These are phyloP conservation scores for Nothophaeocryptopus gaeumannii DNA, from an alignment of 2,329 filamentous ascomycete genomes.

Conservation along the genomic window DNA sequence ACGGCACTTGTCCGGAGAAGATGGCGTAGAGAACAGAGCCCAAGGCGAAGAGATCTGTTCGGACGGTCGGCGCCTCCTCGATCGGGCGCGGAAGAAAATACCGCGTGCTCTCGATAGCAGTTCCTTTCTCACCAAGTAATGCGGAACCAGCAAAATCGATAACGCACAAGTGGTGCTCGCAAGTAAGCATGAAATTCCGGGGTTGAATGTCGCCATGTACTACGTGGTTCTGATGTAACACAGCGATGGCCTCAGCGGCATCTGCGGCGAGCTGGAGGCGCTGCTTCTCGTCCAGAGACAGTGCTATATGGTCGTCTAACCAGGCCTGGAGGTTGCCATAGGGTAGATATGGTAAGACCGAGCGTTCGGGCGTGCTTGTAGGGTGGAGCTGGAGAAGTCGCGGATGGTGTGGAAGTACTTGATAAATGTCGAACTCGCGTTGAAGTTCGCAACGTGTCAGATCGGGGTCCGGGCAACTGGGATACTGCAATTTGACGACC, in stretches of 20 bases:
- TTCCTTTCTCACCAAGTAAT: not conserved
- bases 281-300: too few relatives aligned
- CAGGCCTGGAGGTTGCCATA: not conserved
- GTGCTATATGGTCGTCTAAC: too few relatives aligned
- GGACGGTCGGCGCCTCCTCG: constrained; percentile 1
- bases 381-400: not conserved
- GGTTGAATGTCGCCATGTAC: constrained; percentile 3
- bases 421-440: constrained; percentile 4
- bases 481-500: not conserved
- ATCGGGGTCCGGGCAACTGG: too few relatives aligned
- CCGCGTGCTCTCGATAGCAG: not conserved
- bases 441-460: not conserved
- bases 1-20: too few relatives aligned
- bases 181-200: constrained; percentile 2
- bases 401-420: constrained; percentile 1
- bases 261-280: constrained; percentile 1
- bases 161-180: not conserved
- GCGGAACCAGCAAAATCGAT: constrained; percentile 8
- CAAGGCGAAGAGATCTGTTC: constrained; percentile 5
- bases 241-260: not conserved
- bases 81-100: constrained; percentile 1
- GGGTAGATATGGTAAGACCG: constrained; percentile 3
- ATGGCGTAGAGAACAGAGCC: constrained; percentile 4
- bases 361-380: not conserved
- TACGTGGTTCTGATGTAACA: not conserved